These are phyloP conservation scores for Whalleya microplaca DNA, from an alignment of 2,329 filamentous ascomycete species.

Conservation along the genomic window DNA sequence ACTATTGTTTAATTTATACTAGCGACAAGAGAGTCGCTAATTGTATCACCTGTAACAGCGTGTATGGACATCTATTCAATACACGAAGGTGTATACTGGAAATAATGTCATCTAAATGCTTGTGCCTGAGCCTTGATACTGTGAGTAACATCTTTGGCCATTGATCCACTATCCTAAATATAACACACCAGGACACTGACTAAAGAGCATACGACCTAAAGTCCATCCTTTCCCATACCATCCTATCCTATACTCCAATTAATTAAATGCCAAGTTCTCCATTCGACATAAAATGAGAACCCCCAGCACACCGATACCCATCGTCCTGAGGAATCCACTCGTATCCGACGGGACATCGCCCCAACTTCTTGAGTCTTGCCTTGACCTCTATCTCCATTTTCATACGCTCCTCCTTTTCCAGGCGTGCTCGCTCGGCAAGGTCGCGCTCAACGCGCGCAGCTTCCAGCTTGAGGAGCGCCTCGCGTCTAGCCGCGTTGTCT, in stretches of 20 bases:
- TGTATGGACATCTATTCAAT: too few relatives aligned
- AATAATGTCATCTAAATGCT: too few relatives aligned
- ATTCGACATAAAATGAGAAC: constrained; percentile 26
- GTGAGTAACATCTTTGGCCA: too few relatives aligned
- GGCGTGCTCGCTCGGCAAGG: constrained; percentile 12
- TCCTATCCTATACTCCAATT: background rate
- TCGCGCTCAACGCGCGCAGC: constrained; percentile 6
- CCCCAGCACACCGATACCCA: constrained; percentile 28
- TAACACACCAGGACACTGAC: constrained; percentile 15
- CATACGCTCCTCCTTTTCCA: constrained; percentile 42
- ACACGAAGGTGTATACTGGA: too few relatives aligned
- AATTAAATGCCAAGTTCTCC: constrained; percentile 8
- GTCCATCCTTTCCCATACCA: background rate
- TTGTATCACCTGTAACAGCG: too few relatives aligned
- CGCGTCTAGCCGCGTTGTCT: constrained; percentile 35
- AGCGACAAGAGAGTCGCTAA: too few relatives aligned
- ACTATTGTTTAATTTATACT: too few relatives aligned
- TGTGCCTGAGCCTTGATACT: too few relatives aligned
- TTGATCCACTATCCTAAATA: too few relatives aligned
- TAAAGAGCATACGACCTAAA: constrained; percentile 20
- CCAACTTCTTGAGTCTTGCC: constrained; percentile 55
- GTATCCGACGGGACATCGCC: constrained; percentile 60
- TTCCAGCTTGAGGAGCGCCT: constrained; percentile 21
- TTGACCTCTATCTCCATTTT: constrained; percentile 46
- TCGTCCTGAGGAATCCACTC: constrained; percentile 26